Conservation (phyloP, 2,329 filamentous ascomycete genomes). For the Albophoma yamanashiensis region DNA sequence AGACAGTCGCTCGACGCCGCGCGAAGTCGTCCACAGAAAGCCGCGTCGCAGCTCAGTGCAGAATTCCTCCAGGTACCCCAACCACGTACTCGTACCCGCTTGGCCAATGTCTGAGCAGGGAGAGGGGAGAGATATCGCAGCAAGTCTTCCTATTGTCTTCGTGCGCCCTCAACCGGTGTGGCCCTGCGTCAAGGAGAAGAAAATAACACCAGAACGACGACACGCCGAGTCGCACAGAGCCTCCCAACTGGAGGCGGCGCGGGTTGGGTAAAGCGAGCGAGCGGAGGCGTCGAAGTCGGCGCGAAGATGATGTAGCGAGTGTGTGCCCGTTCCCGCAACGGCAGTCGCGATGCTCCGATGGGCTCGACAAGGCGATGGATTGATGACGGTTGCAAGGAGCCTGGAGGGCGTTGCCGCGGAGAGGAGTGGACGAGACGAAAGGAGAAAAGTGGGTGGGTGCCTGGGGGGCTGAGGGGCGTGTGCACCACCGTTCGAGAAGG, state of each 20-base stretch:
- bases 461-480: not conserved
- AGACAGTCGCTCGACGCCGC: not conserved
- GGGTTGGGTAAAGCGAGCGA: not conserved
- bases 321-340: not conserved
- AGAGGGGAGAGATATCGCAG: not conserved
- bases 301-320: not conserved
- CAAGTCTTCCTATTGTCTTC: not conserved
- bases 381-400: not conserved
- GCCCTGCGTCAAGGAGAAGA: not conserved
- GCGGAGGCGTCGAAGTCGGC: not conserved
- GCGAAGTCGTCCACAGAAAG: not conserved
- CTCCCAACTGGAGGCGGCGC: not conserved
- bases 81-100: not conserved
- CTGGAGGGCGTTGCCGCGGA: slow-evolving; percentile 6
- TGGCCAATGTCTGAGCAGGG: not conserved
- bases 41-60: not conserved
- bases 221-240: too few species aligned
- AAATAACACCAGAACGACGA: not conserved
- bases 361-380: not conserved
- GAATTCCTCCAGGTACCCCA: not conserved
- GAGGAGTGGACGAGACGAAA: not conserved
- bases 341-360: not conserved
- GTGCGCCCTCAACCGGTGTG: not conserved
- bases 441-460: not conserved
- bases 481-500: not conserved